Evolutionary conservation across 345 rosid species (phyloP), one percentile per base, ranked within the genome.

Genomic region (Arabidopsis suecica): DNA sequence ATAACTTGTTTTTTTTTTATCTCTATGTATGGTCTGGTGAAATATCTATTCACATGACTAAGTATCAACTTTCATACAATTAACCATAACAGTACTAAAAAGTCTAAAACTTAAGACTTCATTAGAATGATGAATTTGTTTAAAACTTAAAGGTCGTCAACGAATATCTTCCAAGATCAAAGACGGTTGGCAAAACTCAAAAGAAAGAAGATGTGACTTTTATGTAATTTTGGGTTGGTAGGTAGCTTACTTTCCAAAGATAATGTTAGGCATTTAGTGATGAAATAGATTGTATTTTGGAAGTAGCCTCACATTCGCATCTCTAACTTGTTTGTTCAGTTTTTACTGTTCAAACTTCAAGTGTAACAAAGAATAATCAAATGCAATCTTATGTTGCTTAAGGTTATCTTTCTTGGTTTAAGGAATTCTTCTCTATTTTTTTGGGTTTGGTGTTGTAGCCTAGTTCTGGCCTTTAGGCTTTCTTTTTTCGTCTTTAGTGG

Each of bases 191-290:
- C 55, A 55, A 13, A 56, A 69, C 33, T 41, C 6, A 12, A 7
- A 28, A 41, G 13, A 69, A 6, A 41, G 16, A 58, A 9, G 22
- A 13, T 7, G 34, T 6, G 12, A 25, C n/a, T 14, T 36, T n/a
- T 0, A 45, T 20, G 49, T 59, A 60, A 48, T 14, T 16, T 16
- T 49, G 49, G 60, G 25, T 47, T 48, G 68, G 45, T 14, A 34
- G 18, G 38, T 71, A 34, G 57, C 5, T 47, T 25, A 47, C 28
- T 12, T 59, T 25, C 36, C 7, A 20, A 10, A 49, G 23, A 36
- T 3, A 20, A 47, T 70, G 57, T 70, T 58, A n/a, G 66, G 28
- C 38, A 5, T 33, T 20, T 13, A 37, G 20, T 55, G 36, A 50
- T 50, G 13, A 18, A 16, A 9, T 47, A 28, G 1, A 45, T 6